A percentile compares a stretch with the other conserved stretches of the same genome.
phyloP scores from a whole-genome alignment of 257 asterid genomes.

The Solanum chiquidenum region DNA sequence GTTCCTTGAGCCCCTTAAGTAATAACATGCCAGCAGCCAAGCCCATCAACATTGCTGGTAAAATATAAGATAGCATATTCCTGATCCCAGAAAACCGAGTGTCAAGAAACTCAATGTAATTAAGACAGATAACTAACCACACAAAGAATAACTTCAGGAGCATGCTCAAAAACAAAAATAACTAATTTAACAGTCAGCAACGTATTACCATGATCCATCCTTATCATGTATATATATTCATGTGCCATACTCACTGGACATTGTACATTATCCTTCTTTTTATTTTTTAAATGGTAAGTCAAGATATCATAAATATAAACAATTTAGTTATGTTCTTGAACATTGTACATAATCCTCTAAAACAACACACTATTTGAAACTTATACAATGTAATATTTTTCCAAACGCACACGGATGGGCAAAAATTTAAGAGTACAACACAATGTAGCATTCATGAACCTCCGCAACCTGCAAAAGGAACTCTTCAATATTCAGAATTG shows the following conservation, averaged over 20 bases:
- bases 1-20: slow-evolving; percentile 89
- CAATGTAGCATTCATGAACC: background rate
- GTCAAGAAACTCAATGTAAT: background rate
- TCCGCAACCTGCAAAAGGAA: background rate
- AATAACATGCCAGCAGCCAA: slow-evolving; percentile 65
- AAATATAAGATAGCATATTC: slow-evolving; percentile 60
- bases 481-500: background rate
- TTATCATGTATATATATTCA: background rate
- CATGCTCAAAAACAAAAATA: background rate
- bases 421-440: background rate
- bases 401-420: background rate
- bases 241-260: background rate
- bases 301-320: background rate
- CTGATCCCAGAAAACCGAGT: slow-evolving; percentile 27
- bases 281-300: background rate
- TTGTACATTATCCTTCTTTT: background rate
- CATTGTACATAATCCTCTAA: background rate
- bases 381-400: background rate
- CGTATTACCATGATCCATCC: background rate
- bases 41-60: slow-evolving; percentile 70
- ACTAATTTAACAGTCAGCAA: background rate
- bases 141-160: background rate
- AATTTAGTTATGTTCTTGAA: background rate
- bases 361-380: background rate
- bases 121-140: background rate